A percentile compares a stretch with the other conserved stretches of the same genome.
Evolutionary conservation across 371 early-diverging fungal genomes (phyloP).

Genomic region (Circinella minor): DNA sequence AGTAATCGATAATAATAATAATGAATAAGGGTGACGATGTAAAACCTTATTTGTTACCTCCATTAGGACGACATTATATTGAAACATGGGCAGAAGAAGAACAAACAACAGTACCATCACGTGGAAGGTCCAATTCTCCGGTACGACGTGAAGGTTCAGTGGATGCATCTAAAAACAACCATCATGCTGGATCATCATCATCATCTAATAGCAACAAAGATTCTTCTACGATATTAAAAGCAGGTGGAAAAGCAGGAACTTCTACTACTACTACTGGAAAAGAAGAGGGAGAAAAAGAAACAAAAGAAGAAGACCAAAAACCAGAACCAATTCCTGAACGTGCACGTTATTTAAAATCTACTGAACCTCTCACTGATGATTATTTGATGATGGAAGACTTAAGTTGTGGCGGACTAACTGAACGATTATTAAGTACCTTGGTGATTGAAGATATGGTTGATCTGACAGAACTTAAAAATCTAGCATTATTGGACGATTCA

Average conservation of each 20-base stretch:
- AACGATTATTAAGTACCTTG: constrained; percentile 76
- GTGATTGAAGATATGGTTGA: constrained; percentile 62
- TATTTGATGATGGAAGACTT: constrained; percentile 62
- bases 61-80: constrained; percentile 76
- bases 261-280: background rate
- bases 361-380: constrained; percentile 55
- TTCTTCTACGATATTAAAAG: no score
- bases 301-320: background rate
- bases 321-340: constrained; percentile 15
- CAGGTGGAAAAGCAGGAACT: background rate
- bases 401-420: constrained; percentile 75
- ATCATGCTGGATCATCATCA: background rate
- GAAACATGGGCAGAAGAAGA: constrained; percentile 91
- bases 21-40: constrained; percentile 56
- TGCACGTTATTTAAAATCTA: constrained; percentile 28
- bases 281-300: background rate
- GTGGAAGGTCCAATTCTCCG: constrained; percentile 44
- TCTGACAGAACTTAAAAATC: constrained; percentile 22
- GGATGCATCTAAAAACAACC: background rate
- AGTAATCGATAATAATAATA: background rate
- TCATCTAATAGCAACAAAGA: background rate
- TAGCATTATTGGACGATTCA: constrained; percentile 23
- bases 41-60: constrained; percentile 74
- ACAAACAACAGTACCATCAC: constrained; percentile 32
- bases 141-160: constrained; percentile 11